Percentiles rank a stretch among this genome's conserved stretches.
Conservation (phyloP, 176 grass and related monocot species). For the Eleusine indica region DNA sequence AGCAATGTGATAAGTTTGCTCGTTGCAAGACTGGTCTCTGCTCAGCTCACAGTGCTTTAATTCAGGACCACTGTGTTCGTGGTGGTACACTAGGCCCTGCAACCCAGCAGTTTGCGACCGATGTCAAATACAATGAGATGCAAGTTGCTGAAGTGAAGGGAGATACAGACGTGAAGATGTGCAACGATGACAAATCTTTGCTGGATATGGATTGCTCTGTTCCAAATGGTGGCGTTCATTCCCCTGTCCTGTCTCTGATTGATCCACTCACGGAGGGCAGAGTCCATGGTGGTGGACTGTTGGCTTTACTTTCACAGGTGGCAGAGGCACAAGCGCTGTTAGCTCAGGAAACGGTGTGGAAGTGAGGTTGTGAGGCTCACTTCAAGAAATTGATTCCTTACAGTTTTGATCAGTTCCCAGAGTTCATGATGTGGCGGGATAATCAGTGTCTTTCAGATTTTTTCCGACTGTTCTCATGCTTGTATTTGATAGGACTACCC, state of each 20-base stretch:
- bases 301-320: constrained; percentile 60
- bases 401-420: constrained; percentile 50
- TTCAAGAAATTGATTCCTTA: constrained; percentile 20
- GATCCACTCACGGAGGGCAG: constrained; percentile 66
- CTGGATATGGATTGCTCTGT: not conserved
- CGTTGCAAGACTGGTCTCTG: constrained; percentile 73
- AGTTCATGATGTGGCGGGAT: constrained; percentile 33
- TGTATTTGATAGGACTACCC: constrained; percentile 21
- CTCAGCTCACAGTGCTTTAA: constrained; percentile 59
- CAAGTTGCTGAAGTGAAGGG: constrained; percentile 35
- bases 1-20: constrained; percentile 66
- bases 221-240: not conserved
- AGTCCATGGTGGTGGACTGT: constrained; percentile 80
- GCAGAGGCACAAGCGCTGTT: not conserved
- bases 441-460: constrained; percentile 15
- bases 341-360: constrained; percentile 37
- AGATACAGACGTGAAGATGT: constrained; percentile 27
- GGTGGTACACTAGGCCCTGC: constrained; percentile 60
- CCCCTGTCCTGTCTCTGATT: constrained; percentile 8
- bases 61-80: constrained; percentile 79
- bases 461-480: constrained; percentile 29
- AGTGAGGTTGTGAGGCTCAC: constrained; percentile 40
- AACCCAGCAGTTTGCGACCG: not conserved
- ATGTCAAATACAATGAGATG: constrained; percentile 32
- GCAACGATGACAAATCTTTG: not conserved